Evolutionary conservation across 768 basidiomycete genomes (phyloP), one percentile per base, ranked within the genome.

Genomic region (Suillus plorans): DNA sequence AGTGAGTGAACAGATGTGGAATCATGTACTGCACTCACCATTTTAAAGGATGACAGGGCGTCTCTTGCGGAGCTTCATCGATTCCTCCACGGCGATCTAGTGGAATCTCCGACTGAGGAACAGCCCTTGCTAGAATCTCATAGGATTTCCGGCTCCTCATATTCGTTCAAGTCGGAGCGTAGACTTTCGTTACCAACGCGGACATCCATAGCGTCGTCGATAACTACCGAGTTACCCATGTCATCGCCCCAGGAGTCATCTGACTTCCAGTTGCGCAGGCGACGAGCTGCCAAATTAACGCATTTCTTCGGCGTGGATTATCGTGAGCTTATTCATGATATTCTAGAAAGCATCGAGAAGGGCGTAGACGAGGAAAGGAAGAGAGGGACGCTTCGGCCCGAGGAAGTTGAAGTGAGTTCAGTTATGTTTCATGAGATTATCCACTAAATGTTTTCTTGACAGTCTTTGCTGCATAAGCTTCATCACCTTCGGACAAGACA

Each of bases 221-320:
- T 89, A 53, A 74, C 81, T 22, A 86, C 88, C 18, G 85, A 87
- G 62, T 78, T 77, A 20, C 82, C 77, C 61, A 42, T 80, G 34
- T 53, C 76, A 20, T 69, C 82, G 22, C 74, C 82, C 31, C 79
- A 81, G 64, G 81, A 85, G 66, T 20, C 36, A 18, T 69, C 72
- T 25, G 69, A 47, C 69, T 94, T 94, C 81, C 89, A 94, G 74
- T 74, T 82, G 63, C 87, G 92, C 56, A 81, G 93, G 61, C 80
- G 86, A 49, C 81, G 88, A 64, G 92, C 92, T 5, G 92, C 92
- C 66, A 95, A 95, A 80, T 82, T 95, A 65, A 89, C 90, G 34
- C 84, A 89, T 76, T 94, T 94, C 82, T 95, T 95, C 77, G 92
- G 92, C 28, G 93, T 94, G 49, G 85, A 92, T 73, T 94, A 95